Evolutionary conservation across 495 filamentous ascomycete species (phyloP).

Genomic region (Tuber melanosporum): DNA sequence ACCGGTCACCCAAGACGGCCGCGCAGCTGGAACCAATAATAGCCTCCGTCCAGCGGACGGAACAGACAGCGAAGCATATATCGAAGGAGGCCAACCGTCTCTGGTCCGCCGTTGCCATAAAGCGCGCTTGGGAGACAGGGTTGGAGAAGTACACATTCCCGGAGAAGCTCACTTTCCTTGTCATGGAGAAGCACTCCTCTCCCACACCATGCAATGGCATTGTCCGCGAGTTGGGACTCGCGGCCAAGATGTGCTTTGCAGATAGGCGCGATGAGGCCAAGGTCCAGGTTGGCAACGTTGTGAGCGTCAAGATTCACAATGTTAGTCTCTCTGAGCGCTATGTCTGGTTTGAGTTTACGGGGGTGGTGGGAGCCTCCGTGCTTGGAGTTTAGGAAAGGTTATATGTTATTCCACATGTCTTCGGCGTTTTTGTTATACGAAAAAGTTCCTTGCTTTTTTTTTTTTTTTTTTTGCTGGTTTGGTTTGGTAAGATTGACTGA

Average conservation of each 20-base stretch:
- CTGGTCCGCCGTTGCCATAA: slow-evolving; percentile 58
- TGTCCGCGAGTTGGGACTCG: slow-evolving; percentile 42
- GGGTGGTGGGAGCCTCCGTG: not conserved
- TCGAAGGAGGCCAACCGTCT: slow-evolving; percentile 46
- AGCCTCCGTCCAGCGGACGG: slow-evolving; percentile 40
- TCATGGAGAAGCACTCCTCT: slow-evolving; percentile 38
- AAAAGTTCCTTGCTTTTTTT: not conserved
- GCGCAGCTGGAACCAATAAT: slow-evolving; percentile 40
- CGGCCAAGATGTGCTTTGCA: slow-evolving; percentile 29
- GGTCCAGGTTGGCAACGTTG: slow-evolving; percentile 49
- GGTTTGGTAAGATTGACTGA: no score
- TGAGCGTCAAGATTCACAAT: slow-evolving; percentile 54
- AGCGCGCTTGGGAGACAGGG: slow-evolving; percentile 35
- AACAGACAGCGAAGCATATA: slow-evolving; percentile 42
- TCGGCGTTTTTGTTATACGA: not conserved
- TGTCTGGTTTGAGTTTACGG: slow-evolving; percentile 30
- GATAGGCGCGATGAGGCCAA: slow-evolving; percentile 42
- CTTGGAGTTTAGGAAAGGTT: not conserved
- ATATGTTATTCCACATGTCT: no score
- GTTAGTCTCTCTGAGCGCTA: slow-evolving; percentile 28
- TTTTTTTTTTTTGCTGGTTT: no score
- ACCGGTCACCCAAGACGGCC: slow-evolving; percentile 49
- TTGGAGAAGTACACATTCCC: slow-evolving; percentile 40
- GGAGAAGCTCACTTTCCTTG: slow-evolving; percentile 41
- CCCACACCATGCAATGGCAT: slow-evolving; percentile 42